These are phyloP conservation scores for Allium sativum DNA, from an alignment of 106 monocot species.

Conservation along the genomic window DNA sequence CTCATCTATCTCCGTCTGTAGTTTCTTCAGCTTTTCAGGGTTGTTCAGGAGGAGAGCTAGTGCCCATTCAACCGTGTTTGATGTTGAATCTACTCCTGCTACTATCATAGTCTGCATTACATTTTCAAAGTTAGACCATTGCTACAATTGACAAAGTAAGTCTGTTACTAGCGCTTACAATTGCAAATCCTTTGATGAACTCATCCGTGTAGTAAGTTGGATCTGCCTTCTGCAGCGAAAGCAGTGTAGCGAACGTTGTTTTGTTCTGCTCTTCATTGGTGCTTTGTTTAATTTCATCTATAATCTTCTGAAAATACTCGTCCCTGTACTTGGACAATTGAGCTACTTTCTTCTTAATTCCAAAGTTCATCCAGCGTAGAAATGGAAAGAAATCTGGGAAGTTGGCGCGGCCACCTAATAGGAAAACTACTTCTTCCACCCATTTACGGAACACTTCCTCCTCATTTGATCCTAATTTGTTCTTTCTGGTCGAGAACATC, in stretches of 20 bases:
- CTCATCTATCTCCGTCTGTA: constrained; percentile 16
- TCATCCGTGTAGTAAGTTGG: constrained; percentile 29
- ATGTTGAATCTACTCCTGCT: constrained; percentile 21
- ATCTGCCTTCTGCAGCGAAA: constrained; percentile 12
- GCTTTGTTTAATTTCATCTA: background rate
- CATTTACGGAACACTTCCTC: background rate
- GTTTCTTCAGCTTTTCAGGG: constrained; percentile 15
- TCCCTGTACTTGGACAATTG: constrained; percentile 8
- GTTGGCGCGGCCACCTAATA: background rate
- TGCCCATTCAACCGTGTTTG: constrained; percentile 20
- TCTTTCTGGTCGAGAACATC: constrained; percentile 12
- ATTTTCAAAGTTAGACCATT: no score
- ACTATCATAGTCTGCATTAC: constrained; percentile 2
- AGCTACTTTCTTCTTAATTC: background rate
- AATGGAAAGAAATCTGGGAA: constrained; percentile 8
- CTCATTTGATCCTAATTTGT: background rate
- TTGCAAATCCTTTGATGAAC: constrained; percentile 26
- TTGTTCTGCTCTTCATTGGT: background rate
- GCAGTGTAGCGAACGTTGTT: constrained; percentile 13
- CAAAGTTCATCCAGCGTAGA: background rate
- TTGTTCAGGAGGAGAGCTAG: constrained; percentile 28
- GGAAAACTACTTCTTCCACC: background rate
- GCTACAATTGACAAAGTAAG: no score
- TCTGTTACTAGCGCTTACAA: constrained; percentile 9
- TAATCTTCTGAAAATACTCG: constrained; percentile 1